Evolutionary conservation across 2,329 filamentous ascomycete genomes (phyloP), one percentile per base, ranked within the genome.

Genomic region (Elsinoe ampelina): DNA sequence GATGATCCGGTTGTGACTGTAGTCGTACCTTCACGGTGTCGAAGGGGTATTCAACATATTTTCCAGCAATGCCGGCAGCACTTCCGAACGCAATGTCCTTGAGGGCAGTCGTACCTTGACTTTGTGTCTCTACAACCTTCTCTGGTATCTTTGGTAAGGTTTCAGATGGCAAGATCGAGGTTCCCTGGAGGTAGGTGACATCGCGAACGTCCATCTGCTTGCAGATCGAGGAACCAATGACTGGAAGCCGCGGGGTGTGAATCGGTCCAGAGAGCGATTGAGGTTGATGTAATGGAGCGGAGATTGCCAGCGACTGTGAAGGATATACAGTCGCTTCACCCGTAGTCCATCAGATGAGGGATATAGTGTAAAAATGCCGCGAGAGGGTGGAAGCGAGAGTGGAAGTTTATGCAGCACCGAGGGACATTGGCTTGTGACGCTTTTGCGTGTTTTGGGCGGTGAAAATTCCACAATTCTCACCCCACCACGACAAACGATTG

Each of bases 31-130:
- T 98, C 71, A 98, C 85, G 0, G 93, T 98, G 73, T 98, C 93
- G 73, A 98, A 98, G 20, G 93, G 93, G 70, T 96, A 98, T 71
- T 98, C 93, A 68, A 98, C 92, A 70, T 92, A 89, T 76, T 97
- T 98, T 61, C 92, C 92, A 35, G 89, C 84, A 59, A 95, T 82
- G 59, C 93, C 93, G 57, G 92, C 91, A 72, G 91, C 82, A 58
- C 92, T 96, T 69, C 93, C 93, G 70, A 89, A 97, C 10, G 85
- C 68, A 57, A 98, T 82, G 67, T 97, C 91, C 71, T 95, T 91
- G 39, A 92, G 66, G 4, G 89, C 88, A 66, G 93, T 86, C 30
- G 77, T 63, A 51, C 77, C 77, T 65, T 82, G 77, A 41, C 55
- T 62, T 38, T 62, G 55, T 6, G 60, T 58, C 7, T 43, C 20